Percentiles rank a stretch among this genome's conserved stretches.
These are phyloP conservation scores for Aotearoamyces nothofagi DNA, from an alignment of 2,329 filamentous ascomycete genomes.

Conservation along the genomic window DNA sequence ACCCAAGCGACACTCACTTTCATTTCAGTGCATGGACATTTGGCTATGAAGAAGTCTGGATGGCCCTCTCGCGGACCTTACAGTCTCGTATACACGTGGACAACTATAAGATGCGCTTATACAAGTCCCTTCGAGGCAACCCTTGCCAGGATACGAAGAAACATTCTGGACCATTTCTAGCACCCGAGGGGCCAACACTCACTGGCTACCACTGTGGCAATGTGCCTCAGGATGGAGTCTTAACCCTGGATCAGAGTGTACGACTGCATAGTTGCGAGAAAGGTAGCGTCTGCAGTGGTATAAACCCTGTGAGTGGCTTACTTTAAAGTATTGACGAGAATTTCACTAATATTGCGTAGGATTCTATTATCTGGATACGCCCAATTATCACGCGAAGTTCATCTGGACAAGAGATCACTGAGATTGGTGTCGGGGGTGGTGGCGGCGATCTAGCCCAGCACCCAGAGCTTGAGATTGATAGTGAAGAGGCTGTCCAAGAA, in stretches of 20 bases:
- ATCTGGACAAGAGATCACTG: constrained; percentile 48
- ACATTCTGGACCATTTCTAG: constrained; percentile 24
- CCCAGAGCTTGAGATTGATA: constrained; percentile 47
- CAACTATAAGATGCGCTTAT: constrained; percentile 62
- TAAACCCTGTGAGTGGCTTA: no score
- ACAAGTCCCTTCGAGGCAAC: constrained; percentile 41
- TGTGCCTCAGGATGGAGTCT: constrained; percentile 48
- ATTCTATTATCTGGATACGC: constrained; percentile 52
- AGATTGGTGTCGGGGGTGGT: constrained; percentile 67
- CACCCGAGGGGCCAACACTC: constrained; percentile 49
- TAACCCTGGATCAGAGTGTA: constrained; percentile 46
- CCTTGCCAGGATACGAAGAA: constrained; percentile 22
- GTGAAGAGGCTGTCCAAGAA: constrained; percentile 29
- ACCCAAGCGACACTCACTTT: constrained; percentile 62
- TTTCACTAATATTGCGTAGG: no score
- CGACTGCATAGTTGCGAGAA: constrained; percentile 80
- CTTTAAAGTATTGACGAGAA: no score
- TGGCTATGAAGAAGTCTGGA: constrained; percentile 86
- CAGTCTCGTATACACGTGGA: constrained; percentile 69
- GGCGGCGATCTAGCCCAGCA: constrained; percentile 57
- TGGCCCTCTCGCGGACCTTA: constrained; percentile 59
- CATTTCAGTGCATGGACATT: constrained; percentile 86
- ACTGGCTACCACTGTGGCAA: constrained; percentile 68
- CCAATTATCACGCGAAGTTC: constrained; percentile 56
- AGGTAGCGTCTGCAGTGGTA: constrained; percentile 42